Base-by-base conservation (phyloP, 805 yeast genomes). In the Teunomyces kruisii region DNA sequence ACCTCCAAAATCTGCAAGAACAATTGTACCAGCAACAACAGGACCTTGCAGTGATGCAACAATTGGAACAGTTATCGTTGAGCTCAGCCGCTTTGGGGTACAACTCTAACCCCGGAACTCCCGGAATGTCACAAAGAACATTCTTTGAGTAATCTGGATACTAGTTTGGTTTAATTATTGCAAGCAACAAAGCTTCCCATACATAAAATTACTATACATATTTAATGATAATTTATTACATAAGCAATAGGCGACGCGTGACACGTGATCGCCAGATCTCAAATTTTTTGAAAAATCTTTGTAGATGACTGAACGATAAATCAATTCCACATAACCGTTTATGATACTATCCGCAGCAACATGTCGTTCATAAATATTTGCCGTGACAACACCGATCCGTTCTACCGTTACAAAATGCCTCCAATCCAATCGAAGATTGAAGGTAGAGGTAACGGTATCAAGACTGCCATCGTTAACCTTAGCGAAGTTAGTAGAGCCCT, bases 331-430 rank as follows among this genome's bases (percentile, higher is more conserved):
- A 17, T 5, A 6, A 13, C 6, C 17, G 38, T 35, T 16, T 35
- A 35, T 35, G 38, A 35, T 35, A 35, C 38, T 35, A 35, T 9
- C 41, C 10, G 16, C 35, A 7, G 46, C 58, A 73, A 44, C 51
- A 89, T 89, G 96, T 86, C 96, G 45, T 75, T 83, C 57, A 85
- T 92, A 64, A 92, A 94, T 70, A 92, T 94, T 60, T 85, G 96
- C 70, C 90, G 99, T 77, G 97, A 90, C 63, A 94, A 92, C 76
- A 83, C 86, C 61, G 99, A 94, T 75, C 97, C 97, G 37, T 94
- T 94, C 70, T 94, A 94, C 83, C 96, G 99, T 76, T 94, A 94
- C 73, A 94, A 94, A 76, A 94, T 94, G 99, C 99, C 99, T 64
- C 86, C 95, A 35, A 85, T 94, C 70, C 95, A 88, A 73, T 88